These are phyloP conservation scores for Amesomyces nigricolor DNA, from an alignment of 2,329 filamentous ascomycete genomes.

Conservation along the genomic window DNA sequence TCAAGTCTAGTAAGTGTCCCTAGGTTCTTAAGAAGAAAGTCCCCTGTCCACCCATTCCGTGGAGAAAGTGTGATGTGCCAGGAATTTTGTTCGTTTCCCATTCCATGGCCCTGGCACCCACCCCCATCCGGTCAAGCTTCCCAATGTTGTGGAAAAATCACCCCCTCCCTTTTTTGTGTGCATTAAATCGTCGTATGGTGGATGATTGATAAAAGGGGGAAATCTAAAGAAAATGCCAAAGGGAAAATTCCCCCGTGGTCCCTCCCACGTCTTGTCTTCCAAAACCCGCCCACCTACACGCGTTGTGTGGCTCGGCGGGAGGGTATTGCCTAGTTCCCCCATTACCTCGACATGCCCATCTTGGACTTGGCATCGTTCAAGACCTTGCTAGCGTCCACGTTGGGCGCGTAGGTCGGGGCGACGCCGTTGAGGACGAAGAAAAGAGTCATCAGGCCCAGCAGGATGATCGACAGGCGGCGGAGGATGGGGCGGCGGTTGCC, in stretches of 20 bases:
- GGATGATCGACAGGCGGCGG: slow-evolving; percentile 71
- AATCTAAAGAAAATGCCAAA: slow-evolving; percentile 8
- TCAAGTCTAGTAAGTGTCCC: neutral
- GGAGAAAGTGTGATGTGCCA: no score
- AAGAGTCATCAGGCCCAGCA: slow-evolving; percentile 54
- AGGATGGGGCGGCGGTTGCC: slow-evolving; percentile 69
- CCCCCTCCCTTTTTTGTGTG: neutral
- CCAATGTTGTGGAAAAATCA: neutral
- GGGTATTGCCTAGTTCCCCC: neutral
- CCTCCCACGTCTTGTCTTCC: no score
- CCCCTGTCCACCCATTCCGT: no score
- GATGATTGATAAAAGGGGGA: neutral
- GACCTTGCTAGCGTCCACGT: slow-evolving; percentile 48
- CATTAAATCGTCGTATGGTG: slow-evolving; percentile 13
- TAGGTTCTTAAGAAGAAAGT: no score
- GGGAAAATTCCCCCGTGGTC: neutral
- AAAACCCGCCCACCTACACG: neutral
- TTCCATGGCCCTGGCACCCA: neutral
- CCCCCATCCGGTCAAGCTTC: no score
- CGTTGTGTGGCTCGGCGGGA: slow-evolving; percentile 6
- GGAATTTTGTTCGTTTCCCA: no score
- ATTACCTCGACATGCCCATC: slow-evolving; percentile 37
- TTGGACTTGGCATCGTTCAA: slow-evolving; percentile 45
- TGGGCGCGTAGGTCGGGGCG: slow-evolving; percentile 53
- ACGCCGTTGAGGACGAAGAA: slow-evolving; percentile 66